Evolutionary conservation across 441 rosid genomes (phyloP).

Genomic region (Hura crepitans): DNA sequence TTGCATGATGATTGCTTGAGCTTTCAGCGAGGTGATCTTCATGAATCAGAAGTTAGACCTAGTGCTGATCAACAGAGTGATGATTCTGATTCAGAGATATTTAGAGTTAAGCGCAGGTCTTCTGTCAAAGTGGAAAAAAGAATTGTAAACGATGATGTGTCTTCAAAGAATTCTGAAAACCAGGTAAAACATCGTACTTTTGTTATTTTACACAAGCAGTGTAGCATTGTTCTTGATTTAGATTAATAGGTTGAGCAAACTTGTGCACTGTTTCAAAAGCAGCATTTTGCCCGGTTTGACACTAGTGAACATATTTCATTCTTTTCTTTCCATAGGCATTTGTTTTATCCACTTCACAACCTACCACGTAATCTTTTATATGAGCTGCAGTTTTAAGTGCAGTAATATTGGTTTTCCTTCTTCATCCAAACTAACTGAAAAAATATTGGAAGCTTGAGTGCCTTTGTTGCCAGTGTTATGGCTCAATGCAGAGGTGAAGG

Average conservation of each 20-base stretch:
- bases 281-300: neutral
- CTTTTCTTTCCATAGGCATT: neutral
- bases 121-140: conserved; percentile 55
- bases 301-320: neutral
- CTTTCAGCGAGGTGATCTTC: conserved; percentile 25
- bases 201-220: neutral
- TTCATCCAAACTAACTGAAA: neutral
- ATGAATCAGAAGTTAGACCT: conserved; percentile 30
- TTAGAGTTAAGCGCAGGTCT: conserved; percentile 90
- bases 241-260: neutral
- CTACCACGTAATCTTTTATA: neutral
- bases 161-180: conserved; percentile 41
- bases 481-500: neutral
- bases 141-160: conserved; percentile 31
- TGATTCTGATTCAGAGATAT: conserved; percentile 78
- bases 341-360: neutral
- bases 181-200: conserved; percentile 40
- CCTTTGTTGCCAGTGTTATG: neutral
- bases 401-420: neutral
- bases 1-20: conserved; percentile 37
- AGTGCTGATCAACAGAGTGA: conserved; percentile 51
- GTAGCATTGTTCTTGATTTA: neutral
- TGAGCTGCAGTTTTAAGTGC: neutral
- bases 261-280: neutral
- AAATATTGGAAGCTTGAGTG: neutral